Evolutionary conservation across 129 eudicot genomes (phyloP).

Genomic region (Helichrysum umbraculigerum): DNA sequence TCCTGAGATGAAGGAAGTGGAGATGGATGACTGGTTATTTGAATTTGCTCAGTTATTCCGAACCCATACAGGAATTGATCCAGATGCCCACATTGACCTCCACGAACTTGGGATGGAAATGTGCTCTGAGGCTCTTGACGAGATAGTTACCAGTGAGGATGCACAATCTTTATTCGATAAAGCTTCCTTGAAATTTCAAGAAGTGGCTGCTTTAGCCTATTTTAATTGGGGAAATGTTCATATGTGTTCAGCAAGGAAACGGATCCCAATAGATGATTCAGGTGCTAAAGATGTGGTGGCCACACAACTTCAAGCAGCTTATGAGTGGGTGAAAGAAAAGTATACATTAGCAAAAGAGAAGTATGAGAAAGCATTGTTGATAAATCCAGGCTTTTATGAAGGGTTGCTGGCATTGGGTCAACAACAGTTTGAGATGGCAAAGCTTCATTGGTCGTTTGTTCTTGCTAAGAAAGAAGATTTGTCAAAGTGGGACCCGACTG

Average conservation of each 20-base stretch:
- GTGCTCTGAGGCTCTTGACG: not conserved
- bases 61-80: not conserved
- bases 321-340: not conserved
- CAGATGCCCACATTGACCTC: not conserved
- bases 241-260: not conserved
- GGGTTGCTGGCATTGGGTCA: conserved; percentile 9
- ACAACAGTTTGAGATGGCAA: conserved; percentile 11
- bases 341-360: not conserved
- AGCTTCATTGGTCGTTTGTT: conserved; percentile 14
- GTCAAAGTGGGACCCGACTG: conserved; percentile 3
- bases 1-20: not conserved
- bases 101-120: conserved; percentile 4
- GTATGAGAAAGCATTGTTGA: not conserved
- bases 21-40: not conserved
- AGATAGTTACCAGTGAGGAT: not conserved
- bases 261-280: not conserved
- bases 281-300: not conserved
- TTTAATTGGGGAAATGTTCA: not conserved
- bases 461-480: conserved; percentile 15
- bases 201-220: not conserved
- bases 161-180: not conserved
- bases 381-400: not conserved
- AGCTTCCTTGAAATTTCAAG: conserved; percentile 1
- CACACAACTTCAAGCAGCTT: conserved; percentile 5
- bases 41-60: not conserved